Evolutionary conservation across 1,139 yeast species (phyloP), one percentile per base, ranked within the genome.

Genomic region (Saccharomyces uvarum): DNA sequence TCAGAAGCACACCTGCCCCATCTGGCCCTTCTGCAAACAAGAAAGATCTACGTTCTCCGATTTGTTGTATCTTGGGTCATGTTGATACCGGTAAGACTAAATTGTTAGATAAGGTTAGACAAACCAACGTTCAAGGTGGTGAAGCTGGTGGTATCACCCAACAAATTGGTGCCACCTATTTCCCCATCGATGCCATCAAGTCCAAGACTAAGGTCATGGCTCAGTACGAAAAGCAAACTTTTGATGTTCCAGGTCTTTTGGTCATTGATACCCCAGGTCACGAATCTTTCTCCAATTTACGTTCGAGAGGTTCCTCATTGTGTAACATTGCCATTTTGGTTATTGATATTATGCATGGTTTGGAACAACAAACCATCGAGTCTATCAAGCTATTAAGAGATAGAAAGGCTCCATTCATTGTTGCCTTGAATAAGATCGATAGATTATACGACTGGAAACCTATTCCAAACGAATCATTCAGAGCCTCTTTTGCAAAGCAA

Each of bases 131-230:
- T 58, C 99, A 93, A 78, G 99, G 97, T 73, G 99, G 99, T 70
- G 99, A 93, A 77, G 99, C 99, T 55, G 99, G 99, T 78, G 99
- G 99, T 79, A 95, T 93, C 71, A 93, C 99, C 62, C 99, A 93
- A 80, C 99, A 93, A 75, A 93, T 93, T 70, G 99, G 99, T 82
- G 99, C 99, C 53, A 95, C 99, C 27, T 95, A 91, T 74, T 95
- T 93, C 88, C 99, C 99, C 57, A 91, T 93, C 64, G 95, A 87
- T 33, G 89, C 98, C 47, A 89, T 93, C 67, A 84, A 84, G 73
- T 83, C 83, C 68, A 95, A 95, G 77, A 93, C 98, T 46, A 86
- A 84, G 50, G 95, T 86, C 51, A 91, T 93, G 97, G 82, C 89
- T 57, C 78, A 83, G 63, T 87, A 81, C 71, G 97, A 89, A 72